Evolutionary conservation across 2,329 filamentous ascomycete genomes (phyloP), one percentile per base, ranked within the genome.

Genomic region (Exophiala phaeomuriformis): DNA sequence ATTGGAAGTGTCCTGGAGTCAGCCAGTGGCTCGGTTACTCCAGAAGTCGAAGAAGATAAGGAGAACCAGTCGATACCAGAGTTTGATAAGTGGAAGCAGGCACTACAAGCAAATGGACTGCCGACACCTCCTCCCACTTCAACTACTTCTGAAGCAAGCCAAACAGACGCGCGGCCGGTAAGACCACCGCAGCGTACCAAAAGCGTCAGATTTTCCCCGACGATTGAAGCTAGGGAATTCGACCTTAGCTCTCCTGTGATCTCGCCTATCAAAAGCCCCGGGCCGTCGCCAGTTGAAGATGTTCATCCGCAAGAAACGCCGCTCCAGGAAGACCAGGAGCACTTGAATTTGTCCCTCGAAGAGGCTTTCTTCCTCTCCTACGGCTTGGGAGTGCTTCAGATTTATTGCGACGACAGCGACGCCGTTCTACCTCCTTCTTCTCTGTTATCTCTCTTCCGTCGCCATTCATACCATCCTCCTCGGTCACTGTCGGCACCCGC

Each of bases 331-430:
- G 72, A 82, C 72, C 70, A 86, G 71, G 93, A 98, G 65, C 90
- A 96, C 65, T 82, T 96, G n/a, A 93, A 97, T 67, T 77, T 98
- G 5, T 90, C 85, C 2, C 79, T 85, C 0, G 90, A 96, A 68
- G 93, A 98, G 70, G 85, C 90, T 0, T 94, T 97, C 70, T 98
- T 95, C 68, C 78, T 98, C 6, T 77, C 76, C 3, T 97, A 94
- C 66, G 85, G 79, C 0, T 75, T 98, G 1, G 91, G 91, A 0
- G 80, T 80, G 3, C 77, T 98, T 5, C 71, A 77, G 2, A 76
- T 97, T 8, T 72, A 67, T 55, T 57, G 59, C 12, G 67, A 71
- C 45, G 60, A 66, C 30, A 61, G 53, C 35, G 67, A 71, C 29
- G 64, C 64, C 3, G 64, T 71, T 1, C 72, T 86, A 41, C 67